Evolutionary conservation across 176 grass and related monocot species (phyloP).

Genomic region (Cenchrus purpureus): DNA sequence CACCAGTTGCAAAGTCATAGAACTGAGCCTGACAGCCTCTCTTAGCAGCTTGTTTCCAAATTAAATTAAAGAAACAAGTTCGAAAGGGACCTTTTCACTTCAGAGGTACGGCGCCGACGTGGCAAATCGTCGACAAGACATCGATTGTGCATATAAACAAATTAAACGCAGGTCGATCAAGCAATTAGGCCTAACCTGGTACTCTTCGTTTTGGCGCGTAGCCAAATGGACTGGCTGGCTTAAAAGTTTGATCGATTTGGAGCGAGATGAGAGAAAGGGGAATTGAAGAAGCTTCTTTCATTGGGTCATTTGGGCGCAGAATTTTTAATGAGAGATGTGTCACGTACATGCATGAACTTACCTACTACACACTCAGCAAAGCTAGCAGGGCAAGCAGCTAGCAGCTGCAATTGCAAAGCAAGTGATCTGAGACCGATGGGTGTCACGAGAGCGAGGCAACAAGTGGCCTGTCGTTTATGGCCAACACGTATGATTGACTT

Average conservation of each 20-base stretch:
- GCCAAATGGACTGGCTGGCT: background rate
- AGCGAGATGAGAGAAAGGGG: background rate
- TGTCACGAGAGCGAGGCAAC: slow-evolving; percentile 8
- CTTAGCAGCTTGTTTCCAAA: background rate
- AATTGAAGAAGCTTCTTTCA: slow-evolving; percentile 17
- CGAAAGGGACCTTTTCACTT: background rate
- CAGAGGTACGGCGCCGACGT: slow-evolving; percentile 17
- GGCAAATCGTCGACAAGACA: slow-evolving; percentile 18
- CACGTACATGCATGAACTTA: background rate
- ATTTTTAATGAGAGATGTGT: background rate
- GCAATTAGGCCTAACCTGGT: slow-evolving; percentile 19
- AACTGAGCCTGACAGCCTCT: background rate
- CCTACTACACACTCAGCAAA: background rate
- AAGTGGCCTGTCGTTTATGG: slow-evolving; percentile 36
- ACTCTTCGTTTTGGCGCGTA: background rate
- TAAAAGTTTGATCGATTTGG: background rate
- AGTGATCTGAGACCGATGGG: background rate
- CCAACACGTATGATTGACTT: slow-evolving; percentile 49
- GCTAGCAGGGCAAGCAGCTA: too few relatives aligned
- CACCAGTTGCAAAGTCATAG: background rate
- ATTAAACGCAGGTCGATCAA: background rate
- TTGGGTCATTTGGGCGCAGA: background rate
- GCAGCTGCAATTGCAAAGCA: slow-evolving; percentile 8
- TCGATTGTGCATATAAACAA: slow-evolving; percentile 22
- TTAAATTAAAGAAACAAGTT: background rate